A percentile compares a stretch with the other conserved stretches of the same genome.
phyloP scores from a whole-genome alignment of 768 basidiomycete genomes.

The Xanthoconium purpureum region DNA sequence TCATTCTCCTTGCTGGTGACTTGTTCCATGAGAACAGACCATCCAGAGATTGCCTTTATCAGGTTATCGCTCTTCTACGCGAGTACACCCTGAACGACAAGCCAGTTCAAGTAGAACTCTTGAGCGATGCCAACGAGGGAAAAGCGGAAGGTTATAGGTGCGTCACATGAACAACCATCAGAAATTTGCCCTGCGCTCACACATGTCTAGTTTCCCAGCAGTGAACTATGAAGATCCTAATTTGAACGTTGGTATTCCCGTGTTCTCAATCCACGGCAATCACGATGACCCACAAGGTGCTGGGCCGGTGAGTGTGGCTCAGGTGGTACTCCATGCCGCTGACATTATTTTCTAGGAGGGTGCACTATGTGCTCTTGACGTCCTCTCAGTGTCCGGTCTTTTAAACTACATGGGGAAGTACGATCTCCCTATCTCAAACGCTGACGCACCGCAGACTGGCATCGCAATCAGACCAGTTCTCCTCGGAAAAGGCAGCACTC shows the following conservation, averaged over 20 bases:
- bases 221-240: conserved; percentile 97
- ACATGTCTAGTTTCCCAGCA: conserved; percentile 77
- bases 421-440: conserved; percentile 76
- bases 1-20: conserved; percentile 92
- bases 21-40: conserved; percentile 98
- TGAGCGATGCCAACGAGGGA: conserved; percentile 92
- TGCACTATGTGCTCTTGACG: conserved; percentile 91
- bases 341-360: conserved; percentile 63
- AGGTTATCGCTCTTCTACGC: conserved; percentile 82
- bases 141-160: conserved; percentile 82
- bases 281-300: conserved; percentile 99
- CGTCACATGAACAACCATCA: conserved; percentile 19
- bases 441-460: conserved; percentile 60
- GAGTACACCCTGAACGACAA: conserved; percentile 88
- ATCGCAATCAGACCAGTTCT: conserved; percentile 90
- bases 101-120: conserved; percentile 84
- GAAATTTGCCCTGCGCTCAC: neutral
- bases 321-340: neutral
- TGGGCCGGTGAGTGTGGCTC: conserved; percentile 60
- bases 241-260: conserved; percentile 91
- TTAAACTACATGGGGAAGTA: conserved; percentile 98
- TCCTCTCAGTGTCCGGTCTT: conserved; percentile 90
- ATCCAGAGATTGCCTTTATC: conserved; percentile 83
- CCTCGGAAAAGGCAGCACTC: conserved; percentile 80
- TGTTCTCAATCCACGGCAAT: conserved; percentile 99